Percentiles rank a stretch among this genome's conserved stretches.
Conservation (phyloP, 345 rosid genomes). For the Acer negundo region DNA sequence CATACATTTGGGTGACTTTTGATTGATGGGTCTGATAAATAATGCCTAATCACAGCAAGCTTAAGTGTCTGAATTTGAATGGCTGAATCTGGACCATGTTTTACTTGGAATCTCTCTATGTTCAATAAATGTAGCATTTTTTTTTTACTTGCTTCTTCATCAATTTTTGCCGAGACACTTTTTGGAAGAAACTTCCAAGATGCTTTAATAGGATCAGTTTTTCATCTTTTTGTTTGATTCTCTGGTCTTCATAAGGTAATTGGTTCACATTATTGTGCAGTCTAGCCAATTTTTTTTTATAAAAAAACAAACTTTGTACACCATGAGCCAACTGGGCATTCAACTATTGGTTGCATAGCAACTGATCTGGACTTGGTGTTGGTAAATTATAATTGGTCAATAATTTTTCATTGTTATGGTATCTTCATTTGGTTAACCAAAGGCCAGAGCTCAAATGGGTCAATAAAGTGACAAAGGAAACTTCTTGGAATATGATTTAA, state of each 20-base stretch:
- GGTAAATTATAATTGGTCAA: too few species aligned
- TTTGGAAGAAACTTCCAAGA: not conserved
- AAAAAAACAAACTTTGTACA: not conserved
- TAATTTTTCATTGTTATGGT: too few species aligned
- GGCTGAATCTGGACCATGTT: not conserved
- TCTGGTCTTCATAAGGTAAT: not conserved
- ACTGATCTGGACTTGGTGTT: too few species aligned
- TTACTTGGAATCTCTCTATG: not conserved
- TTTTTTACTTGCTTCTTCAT: not conserved
- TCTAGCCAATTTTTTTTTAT: not conserved
- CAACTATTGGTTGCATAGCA: not conserved
- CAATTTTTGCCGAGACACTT: not conserved
- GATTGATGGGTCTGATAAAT: not conserved
- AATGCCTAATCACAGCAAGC: not conserved
- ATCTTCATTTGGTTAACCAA: not conserved
- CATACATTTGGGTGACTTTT: not conserved
- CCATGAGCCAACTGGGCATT: constrained; percentile 4
- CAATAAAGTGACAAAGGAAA: not conserved
- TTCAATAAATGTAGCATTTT: not conserved
- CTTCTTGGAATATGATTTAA: not conserved
- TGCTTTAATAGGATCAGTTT: not conserved
- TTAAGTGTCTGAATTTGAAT: not conserved
- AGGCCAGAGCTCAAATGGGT: not conserved
- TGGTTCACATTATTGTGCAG: not conserved
- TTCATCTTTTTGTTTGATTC: not conserved